These are phyloP conservation scores for Selaginella moellendorffii DNA, from an alignment of 75 land plant genomes.

Conservation along the genomic window DNA sequence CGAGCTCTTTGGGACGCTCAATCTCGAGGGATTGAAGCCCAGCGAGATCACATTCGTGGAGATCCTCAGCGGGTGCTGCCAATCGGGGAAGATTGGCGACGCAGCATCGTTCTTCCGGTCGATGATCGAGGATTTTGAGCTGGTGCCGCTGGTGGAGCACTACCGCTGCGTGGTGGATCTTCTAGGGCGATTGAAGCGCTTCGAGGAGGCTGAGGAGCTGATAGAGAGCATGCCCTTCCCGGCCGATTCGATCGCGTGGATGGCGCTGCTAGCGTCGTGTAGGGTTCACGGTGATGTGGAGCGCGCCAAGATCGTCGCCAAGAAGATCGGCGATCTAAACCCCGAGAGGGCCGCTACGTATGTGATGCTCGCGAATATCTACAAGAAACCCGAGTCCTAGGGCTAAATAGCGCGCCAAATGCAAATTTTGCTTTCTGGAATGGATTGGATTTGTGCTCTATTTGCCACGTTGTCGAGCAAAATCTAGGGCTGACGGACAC, in stretches of 20 bases:
- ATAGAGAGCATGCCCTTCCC: not conserved
- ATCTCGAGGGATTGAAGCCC: not conserved
- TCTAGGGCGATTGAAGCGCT: not conserved
- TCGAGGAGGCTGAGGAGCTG: conserved; percentile 4
- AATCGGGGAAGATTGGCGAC: not conserved
- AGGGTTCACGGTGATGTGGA: conserved; percentile 6
- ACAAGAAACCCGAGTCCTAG: not conserved
- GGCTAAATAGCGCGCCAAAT: too few species aligned
- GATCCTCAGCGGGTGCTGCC: not conserved
- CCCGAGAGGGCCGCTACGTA: conserved; percentile 4
- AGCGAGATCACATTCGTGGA: not conserved
- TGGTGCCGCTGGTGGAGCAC: not conserved
- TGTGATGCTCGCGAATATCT: not conserved
- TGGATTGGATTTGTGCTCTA: too few species aligned
- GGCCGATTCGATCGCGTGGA: conserved; percentile 9
- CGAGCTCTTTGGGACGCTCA: not conserved
- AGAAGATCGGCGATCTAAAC: conserved; percentile 7
- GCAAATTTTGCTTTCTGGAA: too few species aligned
- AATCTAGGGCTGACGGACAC: too few species aligned
- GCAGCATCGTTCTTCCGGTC: not conserved
- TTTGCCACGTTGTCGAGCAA: too few species aligned
- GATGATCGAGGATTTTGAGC: not conserved
- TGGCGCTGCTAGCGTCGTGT: conserved; percentile 10
- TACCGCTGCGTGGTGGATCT: not conserved
- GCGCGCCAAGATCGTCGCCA: conserved; percentile 4